Evolutionary conservation across 2,329 filamentous ascomycete species (phyloP), one percentile per base, ranked within the genome.

Genomic region (Aspergillus ibericus): DNA sequence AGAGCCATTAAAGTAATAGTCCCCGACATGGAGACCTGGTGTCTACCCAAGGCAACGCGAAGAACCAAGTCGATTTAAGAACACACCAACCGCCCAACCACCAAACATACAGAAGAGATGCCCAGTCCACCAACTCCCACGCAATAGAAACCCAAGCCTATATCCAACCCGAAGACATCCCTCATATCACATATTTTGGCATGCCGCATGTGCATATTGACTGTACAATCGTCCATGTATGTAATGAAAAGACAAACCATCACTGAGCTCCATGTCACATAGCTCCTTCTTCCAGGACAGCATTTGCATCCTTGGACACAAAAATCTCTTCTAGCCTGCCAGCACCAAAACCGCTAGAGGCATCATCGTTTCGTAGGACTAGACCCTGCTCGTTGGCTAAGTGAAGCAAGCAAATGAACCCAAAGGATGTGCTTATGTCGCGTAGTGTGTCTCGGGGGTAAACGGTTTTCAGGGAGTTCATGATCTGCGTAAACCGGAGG

Each of bases 391-490:
- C 93, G 76, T 97, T 97, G 59, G 93, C 93, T 68, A 97, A 74
- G 76, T 97, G 93, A 64, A 97, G 79, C 58, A 96, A 78, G 68
- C 91, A 96, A 63, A 99, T 99, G 78, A 98, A 99, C 74, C 95
- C 96, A 66, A 85, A 89, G 15, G 83, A 96, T 0, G 95, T 99
- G 35, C 92, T 96, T 70, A 99, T 98, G 75, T 99, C 95, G 60
- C 89, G 87, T 86, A 99, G 91, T 60, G 87, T 86, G 66, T 90
- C 83, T 74, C 91, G 90, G 10, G 92, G 88, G 70, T 99, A 99
- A 7, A 96, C 92, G 4, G 82, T 78, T 72, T 96, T 90, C 48
- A 99, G 80, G 61, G 88, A 88, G 72, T 96, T 96, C 87, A 99
- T 96, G 59, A 99, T 88, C 18, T 89, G 82, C 0, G 93, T 98